phyloP scores from a whole-genome alignment of 306 rosid genomes.

The Acacia melanoxylon region DNA sequence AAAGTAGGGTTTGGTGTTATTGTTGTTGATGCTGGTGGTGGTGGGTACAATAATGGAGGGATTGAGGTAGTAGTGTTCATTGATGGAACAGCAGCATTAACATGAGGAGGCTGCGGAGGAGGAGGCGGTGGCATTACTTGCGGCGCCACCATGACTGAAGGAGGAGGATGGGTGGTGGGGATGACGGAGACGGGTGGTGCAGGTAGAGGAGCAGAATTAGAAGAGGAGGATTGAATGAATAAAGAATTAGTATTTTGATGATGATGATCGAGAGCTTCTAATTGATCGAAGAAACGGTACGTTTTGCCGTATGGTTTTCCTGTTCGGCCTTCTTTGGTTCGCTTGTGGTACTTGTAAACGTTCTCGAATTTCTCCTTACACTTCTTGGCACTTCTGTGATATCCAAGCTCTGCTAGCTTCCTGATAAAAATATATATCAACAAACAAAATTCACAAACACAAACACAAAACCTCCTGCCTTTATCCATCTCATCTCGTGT shows the following conservation, averaged over 20 bases:
- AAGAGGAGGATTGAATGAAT: neutral
- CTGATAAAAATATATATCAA: conserved; percentile 39
- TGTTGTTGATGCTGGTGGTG: conserved; percentile 24
- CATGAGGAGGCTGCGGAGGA: neutral
- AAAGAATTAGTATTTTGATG: neutral
- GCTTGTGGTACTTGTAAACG: conserved; percentile 89
- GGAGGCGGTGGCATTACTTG: neutral
- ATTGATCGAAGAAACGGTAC: conserved; percentile 81
- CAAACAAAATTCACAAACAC: neutral
- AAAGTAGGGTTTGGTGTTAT: conserved; percentile 30
- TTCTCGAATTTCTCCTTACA: conserved; percentile 98
- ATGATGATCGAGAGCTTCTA: conserved; percentile 67
- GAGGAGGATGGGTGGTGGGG: neutral
- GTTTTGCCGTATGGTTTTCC: conserved; percentile 88
- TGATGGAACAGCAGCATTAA: conserved; percentile 49
- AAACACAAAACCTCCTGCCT: neutral
- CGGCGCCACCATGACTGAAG: conserved; percentile 1
- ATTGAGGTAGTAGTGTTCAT: conserved; percentile 20
- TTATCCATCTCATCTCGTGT: conserved; percentile 22
- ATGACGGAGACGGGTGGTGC: conserved; percentile 36
- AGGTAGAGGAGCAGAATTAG: conserved; percentile 7
- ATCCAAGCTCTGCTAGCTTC: conserved; percentile 88
- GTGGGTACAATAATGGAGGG: conserved; percentile 30
- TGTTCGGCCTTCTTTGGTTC: conserved; percentile 85
- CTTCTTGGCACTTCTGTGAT: conserved; percentile 81